Conservation (phyloP, 495 filamentous ascomycete species). For the Glonium stellatum region DNA sequence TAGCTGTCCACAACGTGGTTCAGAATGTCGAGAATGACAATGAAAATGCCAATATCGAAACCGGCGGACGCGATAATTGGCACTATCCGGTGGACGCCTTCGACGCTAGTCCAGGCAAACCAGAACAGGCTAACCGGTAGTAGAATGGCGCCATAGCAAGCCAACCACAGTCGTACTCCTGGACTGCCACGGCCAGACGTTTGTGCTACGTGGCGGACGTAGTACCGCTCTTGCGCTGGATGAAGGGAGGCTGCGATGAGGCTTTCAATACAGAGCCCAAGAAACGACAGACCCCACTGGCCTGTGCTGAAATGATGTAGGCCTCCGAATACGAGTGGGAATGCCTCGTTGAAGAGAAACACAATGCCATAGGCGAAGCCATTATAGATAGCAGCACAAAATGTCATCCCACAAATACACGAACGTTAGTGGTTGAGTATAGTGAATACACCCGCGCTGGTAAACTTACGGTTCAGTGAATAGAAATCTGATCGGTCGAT, state of each 20-base stretch:
- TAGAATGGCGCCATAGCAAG: conserved; percentile 26
- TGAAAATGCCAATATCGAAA: conserved; percentile 26
- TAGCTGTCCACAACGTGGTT: conserved; percentile 57
- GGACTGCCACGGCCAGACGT: too few species aligned
- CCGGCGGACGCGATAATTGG: conserved; percentile 29
- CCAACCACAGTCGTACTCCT: conserved; percentile 29
- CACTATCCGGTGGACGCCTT: conserved; percentile 20
- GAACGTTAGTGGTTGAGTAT: background rate
- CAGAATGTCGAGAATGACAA: conserved; percentile 44
- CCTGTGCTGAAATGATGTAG: background rate
- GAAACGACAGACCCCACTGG: background rate
- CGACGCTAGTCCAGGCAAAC: conserved; percentile 32
- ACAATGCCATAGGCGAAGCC: conserved; percentile 3
- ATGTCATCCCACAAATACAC: background rate
- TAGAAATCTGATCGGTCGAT: conserved; percentile 1
- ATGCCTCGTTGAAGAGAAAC: conserved; percentile 8
- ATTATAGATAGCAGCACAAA: conserved; percentile 4
- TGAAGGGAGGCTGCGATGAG: background rate
- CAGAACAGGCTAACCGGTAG: conserved; percentile 31
- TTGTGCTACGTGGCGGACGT: background rate
- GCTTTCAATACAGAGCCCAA: conserved; percentile 1
- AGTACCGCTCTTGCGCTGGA: conserved; percentile 3
- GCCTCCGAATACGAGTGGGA: conserved; percentile 2
- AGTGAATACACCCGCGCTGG: background rate
- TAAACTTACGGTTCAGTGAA: conserved; percentile 1